These are phyloP conservation scores for Talaromyces amestolkiae DNA, from an alignment of 2,329 filamentous ascomycete genomes.

Conservation along the genomic window DNA sequence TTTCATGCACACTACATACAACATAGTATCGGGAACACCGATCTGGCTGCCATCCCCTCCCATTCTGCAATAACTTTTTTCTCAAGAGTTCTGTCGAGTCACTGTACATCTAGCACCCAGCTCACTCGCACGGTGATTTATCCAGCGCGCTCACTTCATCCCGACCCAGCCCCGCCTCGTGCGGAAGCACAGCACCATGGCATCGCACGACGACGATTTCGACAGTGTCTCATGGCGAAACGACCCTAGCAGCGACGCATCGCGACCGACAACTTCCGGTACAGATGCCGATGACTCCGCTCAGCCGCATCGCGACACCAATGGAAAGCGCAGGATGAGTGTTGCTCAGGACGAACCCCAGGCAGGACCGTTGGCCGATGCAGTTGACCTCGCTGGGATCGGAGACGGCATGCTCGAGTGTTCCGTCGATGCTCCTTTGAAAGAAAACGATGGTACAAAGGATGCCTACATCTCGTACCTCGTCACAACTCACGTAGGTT, in stretches of 20 bases:
- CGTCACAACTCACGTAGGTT: slow-evolving; percentile 77
- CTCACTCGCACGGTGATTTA: background rate
- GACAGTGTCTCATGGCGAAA: slow-evolving; percentile 77
- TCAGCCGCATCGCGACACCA: slow-evolving; percentile 40
- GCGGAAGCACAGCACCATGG: slow-evolving; percentile 34
- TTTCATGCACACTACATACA: too few species aligned
- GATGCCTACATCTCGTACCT: slow-evolving; percentile 96
- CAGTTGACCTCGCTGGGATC: slow-evolving; percentile 62
- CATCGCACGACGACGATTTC: slow-evolving; percentile 64
- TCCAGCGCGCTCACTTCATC: background rate
- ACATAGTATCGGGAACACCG: too few species aligned
- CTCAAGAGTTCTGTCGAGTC: background rate
- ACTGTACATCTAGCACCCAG: background rate
- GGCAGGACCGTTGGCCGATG: slow-evolving; percentile 51
- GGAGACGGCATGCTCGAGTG: slow-evolving; percentile 77
- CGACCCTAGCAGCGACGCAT: slow-evolving; percentile 52
- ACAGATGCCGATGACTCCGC: slow-evolving; percentile 40
- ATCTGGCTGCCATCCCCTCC: background rate
- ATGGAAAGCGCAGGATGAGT: slow-evolving; percentile 50
- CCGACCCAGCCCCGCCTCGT: slow-evolving; percentile 8
- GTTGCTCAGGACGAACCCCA: slow-evolving; percentile 47
- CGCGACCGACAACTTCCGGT: slow-evolving; percentile 41
- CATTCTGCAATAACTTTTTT: background rate
- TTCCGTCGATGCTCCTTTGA: slow-evolving; percentile 76
- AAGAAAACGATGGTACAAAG: slow-evolving; percentile 95